These are phyloP conservation scores for Phytophthora syringae DNA, from an alignment of 352 stramenopile species.

Conservation along the genomic window DNA sequence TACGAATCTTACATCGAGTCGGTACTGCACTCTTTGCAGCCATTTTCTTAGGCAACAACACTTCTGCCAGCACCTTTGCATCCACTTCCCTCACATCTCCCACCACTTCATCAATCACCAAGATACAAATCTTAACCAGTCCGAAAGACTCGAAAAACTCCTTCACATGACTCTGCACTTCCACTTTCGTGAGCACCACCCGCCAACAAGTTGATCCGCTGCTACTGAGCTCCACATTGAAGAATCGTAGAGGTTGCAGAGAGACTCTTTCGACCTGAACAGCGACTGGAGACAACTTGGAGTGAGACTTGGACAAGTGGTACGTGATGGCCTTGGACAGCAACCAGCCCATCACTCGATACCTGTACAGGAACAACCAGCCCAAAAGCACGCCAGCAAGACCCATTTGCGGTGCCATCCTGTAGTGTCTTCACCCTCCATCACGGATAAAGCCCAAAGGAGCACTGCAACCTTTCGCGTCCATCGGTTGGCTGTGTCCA, in stretches of 20 bases:
- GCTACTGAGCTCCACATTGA: constrained; percentile 52
- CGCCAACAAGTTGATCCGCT: constrained; percentile 37
- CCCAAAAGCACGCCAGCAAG: constrained; percentile 41
- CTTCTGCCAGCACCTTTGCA: constrained; percentile 38
- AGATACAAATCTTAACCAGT: constrained; percentile 72
- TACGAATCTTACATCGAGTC: constrained; percentile 14
- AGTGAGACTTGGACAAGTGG: constrained; percentile 38
- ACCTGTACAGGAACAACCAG: constrained; percentile 65
- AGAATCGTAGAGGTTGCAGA: constrained; percentile 49
- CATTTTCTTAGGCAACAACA: constrained; percentile 24
- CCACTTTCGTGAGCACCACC: constrained; percentile 53
- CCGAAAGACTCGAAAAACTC: constrained; percentile 81
- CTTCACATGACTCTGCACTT: constrained; percentile 54
- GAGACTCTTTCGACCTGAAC: constrained; percentile 56
- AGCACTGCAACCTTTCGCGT: constrained; percentile 32
- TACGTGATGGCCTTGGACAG: constrained; percentile 51
- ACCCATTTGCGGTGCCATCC: constrained; percentile 77
- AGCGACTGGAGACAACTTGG: constrained; percentile 20
- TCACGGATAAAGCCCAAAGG: constrained; percentile 20
- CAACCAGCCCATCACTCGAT: constrained; percentile 56
- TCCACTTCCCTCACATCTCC: constrained; percentile 47
- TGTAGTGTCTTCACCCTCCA: constrained; percentile 22
- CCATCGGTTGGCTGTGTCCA: constrained; percentile 22
- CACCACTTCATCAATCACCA: constrained; percentile 56
- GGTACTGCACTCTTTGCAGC: constrained; percentile 1